A percentile compares a stretch with the other conserved stretches of the same genome.
phyloP scores from a whole-genome alignment of 2,329 filamentous ascomycete genomes.

The Cladosporium sp. region DNA sequence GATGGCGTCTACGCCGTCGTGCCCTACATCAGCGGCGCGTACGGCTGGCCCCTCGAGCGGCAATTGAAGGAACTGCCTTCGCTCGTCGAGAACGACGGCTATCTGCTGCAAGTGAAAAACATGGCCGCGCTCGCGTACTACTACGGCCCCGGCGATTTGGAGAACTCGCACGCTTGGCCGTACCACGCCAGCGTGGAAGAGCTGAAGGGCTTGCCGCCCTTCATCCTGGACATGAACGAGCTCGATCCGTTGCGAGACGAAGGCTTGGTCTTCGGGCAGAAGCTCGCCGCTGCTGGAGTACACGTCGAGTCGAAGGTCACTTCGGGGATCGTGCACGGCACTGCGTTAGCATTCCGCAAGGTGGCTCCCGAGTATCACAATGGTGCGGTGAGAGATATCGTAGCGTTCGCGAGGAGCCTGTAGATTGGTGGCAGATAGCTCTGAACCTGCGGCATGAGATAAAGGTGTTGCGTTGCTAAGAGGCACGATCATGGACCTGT shows the following conservation, averaged over 20 bases:
- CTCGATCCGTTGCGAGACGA: constrained; percentile 36
- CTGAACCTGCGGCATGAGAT: not conserved
- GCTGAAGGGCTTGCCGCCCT: constrained; percentile 33
- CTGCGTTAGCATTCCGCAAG: constrained; percentile 28
- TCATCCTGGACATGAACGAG: constrained; percentile 33
- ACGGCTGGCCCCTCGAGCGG: constrained; percentile 23
- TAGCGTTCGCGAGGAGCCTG: constrained; percentile 30
- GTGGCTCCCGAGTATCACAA: constrained; percentile 30
- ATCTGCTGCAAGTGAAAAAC: constrained; percentile 24
- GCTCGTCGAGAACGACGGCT: constrained; percentile 32
- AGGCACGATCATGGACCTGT: no score
- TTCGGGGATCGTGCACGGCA: constrained; percentile 30
- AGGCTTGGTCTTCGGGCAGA: constrained; percentile 32
- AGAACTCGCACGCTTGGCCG: constrained; percentile 35
- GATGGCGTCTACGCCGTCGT: constrained; percentile 31
- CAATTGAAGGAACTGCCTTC: constrained; percentile 31
- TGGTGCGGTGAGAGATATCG: constrained; percentile 27
- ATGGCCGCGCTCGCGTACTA: constrained; percentile 27
- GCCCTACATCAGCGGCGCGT: constrained; percentile 31
- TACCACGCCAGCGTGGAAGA: constrained; percentile 33
- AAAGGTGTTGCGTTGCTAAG: not conserved
- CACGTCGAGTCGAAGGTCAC: constrained; percentile 29
- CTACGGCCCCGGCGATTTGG: constrained; percentile 27
- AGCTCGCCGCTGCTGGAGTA: constrained; percentile 31
- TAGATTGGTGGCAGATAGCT: not conserved